Conservation (phyloP, 78 protist species). For the Emiliania huxleyi region DNA sequence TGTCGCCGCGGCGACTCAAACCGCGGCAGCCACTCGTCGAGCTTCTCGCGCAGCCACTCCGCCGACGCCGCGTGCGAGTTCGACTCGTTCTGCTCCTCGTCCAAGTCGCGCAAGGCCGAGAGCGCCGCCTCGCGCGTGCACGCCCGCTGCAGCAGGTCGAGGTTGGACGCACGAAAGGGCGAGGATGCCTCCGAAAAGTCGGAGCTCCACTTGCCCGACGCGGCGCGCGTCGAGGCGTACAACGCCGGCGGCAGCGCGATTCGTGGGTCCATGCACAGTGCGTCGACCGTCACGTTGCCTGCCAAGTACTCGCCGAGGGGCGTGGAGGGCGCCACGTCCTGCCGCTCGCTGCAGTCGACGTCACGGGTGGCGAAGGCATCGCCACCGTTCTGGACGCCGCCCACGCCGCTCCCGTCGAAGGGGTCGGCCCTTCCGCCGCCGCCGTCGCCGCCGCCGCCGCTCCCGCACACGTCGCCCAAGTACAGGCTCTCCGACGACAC, state of each 20-base stretch:
- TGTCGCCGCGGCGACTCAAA: background rate
- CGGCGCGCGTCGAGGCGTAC: background rate
- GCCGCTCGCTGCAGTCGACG: too few species aligned
- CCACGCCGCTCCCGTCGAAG: too few species aligned
- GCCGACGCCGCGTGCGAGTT: background rate
- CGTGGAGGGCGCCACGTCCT: too few species aligned
- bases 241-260: background rate
- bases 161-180: background rate
- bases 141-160: conserved; percentile 8
- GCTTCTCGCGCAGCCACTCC: background rate
- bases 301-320: too few species aligned
- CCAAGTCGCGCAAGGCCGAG: background rate
- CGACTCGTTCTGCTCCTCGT: background rate
- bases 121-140: background rate
- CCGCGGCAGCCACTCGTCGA: background rate
- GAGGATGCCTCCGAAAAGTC: background rate
- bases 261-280: too few species aligned
- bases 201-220: background rate
- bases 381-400: too few species aligned
- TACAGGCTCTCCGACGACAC: too few species aligned
- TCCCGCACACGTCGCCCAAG: too few species aligned
- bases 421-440: too few species aligned
- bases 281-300: too few species aligned
- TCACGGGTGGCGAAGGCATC: too few species aligned
- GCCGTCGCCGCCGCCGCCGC: too few species aligned